These are phyloP conservation scores for Hippophae tibetana DNA, from an alignment of 306 rosid genomes.

Conservation along the genomic window DNA sequence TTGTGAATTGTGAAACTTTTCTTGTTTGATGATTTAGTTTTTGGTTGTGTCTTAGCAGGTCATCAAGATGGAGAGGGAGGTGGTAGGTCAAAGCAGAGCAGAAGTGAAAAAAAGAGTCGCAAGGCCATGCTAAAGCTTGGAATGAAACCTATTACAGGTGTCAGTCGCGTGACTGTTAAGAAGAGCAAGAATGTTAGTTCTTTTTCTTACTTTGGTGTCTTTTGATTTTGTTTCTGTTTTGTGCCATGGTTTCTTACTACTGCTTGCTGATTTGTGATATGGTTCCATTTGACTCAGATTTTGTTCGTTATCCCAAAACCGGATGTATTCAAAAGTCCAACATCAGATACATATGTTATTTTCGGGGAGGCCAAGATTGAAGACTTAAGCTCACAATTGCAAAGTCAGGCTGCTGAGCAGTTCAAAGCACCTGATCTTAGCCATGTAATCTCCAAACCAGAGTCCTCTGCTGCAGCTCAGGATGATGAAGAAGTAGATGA, in stretches of 20 bases:
- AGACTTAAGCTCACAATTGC: conserved; percentile 82
- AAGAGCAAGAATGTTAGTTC: conserved; percentile 81
- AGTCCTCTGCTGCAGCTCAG: conserved; percentile 46
- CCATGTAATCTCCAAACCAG: conserved; percentile 51
- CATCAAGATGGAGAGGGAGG: conserved; percentile 55
- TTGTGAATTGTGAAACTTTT: neutral
- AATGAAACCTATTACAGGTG: conserved; percentile 74
- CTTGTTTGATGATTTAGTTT: neutral
- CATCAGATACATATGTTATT: conserved; percentile 71
- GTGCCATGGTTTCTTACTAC: neutral
- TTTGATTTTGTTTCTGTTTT: neutral
- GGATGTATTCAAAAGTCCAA: conserved; percentile 87
- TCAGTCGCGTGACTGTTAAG: conserved; percentile 76
- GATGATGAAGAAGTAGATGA: conserved; percentile 84
- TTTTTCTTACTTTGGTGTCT: neutral
- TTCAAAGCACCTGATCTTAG: conserved; percentile 71
- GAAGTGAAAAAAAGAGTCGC: conserved; percentile 88
- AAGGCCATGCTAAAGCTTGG: conserved; percentile 90
- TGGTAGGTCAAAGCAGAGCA: conserved; percentile 81
- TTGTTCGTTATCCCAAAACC: conserved; percentile 81
- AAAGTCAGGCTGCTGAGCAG: conserved; percentile 91
- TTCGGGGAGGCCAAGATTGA: conserved; percentile 91
- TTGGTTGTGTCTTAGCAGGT: conserved; percentile 10
- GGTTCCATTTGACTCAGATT: conserved; percentile 31
- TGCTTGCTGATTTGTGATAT: neutral